Evolutionary conservation across 257 asterid genomes (phyloP), one percentile per base, ranked within the genome.

Genomic region (Solanum appendiculatum): DNA sequence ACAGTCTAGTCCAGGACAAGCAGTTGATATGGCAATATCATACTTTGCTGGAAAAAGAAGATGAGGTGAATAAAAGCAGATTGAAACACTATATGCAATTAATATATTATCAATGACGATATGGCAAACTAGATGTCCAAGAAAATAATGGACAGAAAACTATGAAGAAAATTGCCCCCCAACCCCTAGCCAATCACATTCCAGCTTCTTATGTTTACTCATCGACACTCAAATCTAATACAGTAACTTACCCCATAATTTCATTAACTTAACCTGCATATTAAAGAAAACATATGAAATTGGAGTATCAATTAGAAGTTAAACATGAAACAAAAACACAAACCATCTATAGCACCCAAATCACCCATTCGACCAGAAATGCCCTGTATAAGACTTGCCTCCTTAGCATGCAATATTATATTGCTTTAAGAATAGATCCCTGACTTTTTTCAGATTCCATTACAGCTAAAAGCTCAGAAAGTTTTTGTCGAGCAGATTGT

Each of bases 331-430:
- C 31, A 51, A 60, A 86, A 80, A 86, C 70, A 81, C 89, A 90
- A 87, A 94, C 99, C 96, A 89, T 97, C 96, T 89, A 97, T 95
- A 73, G 98, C 98, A 87, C 98, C 99, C 88, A 97, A 91, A 86
- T 97, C 98, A 51, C 98, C 98, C 96, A 97, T 91, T 78, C 98
- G 92, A 83, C 98, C 99, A 91, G 92, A 93, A 86, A 95, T 97
- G 86, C 98, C 98, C 20, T 93, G 93, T 84, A 95, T 93, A 34
- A 36, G 56, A 54, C 95, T 97, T 81, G 96, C 69, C 39, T 92
- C 94, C 90, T 91, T 97, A 66, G 99, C 98, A 68, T 90, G 97
- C 91, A 95, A 91, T 89, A 97, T 89, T 87, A 91, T 89, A 97
- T 89, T 87, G 97, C 98, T 93, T 92, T 95, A 82, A 94, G 75